Evolutionary conservation across 176 grass and related monocot species (phyloP).

Genomic region (Themeda triandra): DNA sequence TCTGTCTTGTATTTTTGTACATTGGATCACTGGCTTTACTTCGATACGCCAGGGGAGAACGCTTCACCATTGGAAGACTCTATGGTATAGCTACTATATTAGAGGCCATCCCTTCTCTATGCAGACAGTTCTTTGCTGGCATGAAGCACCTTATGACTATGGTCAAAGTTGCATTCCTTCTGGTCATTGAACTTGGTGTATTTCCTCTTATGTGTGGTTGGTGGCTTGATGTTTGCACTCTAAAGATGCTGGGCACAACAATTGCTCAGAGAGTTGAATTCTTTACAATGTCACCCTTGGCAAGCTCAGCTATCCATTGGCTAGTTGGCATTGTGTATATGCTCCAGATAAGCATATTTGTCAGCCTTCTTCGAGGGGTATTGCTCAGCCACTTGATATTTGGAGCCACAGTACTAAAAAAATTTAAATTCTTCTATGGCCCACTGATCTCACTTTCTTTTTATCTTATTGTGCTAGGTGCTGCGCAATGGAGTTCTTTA

Average conservation of each 20-base stretch:
- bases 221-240: slow-evolving; percentile 99
- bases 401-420: background rate
- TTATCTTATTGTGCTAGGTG: slow-evolving; percentile 47
- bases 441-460: slow-evolving; percentile 8
- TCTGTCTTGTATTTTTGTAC: slow-evolving; percentile 78
- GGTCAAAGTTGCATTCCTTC: slow-evolving; percentile 93
- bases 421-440: background rate
- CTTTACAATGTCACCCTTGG: slow-evolving; percentile 78
- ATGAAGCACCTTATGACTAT: slow-evolving; percentile 98
- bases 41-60: slow-evolving; percentile 83
- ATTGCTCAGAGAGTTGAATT: slow-evolving; percentile 94
- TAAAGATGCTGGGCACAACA: slow-evolving; percentile 92
- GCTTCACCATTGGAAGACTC: slow-evolving; percentile 81
- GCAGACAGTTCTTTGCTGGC: slow-evolving; percentile 76
- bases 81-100: slow-evolving; percentile 73
- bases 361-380: slow-evolving; percentile 99
- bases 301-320: slow-evolving; percentile 95
- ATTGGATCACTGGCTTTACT: slow-evolving; percentile 83
- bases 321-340: slow-evolving; percentile 98
- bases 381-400: slow-evolving; percentile 12
- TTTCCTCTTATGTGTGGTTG: slow-evolving; percentile 99
- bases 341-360: slow-evolving; percentile 99
- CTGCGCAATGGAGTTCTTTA: slow-evolving; percentile 93
- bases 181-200: slow-evolving; percentile 97
- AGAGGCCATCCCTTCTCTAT: slow-evolving; percentile 91